Evolutionary conservation across 176 grass and related monocot genomes (phyloP).

Genomic region (Aegilops longissima): DNA sequence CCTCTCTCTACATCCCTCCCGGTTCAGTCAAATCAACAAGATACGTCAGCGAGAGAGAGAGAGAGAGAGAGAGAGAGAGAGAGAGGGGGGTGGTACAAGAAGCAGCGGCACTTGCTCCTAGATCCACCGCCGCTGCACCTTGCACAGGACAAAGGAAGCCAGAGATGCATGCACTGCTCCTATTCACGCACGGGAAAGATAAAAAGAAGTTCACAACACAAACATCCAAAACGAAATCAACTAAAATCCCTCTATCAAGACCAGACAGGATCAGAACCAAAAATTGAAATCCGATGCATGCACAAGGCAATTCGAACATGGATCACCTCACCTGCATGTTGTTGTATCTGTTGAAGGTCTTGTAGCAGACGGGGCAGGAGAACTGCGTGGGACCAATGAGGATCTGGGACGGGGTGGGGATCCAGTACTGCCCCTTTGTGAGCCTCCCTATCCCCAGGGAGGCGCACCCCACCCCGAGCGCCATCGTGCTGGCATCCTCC

Average conservation of each 20-base stretch:
- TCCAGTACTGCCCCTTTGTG: conserved; percentile 89
- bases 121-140: conserved; percentile 30
- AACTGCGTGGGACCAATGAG: conserved; percentile 91
- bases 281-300: not conserved
- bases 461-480: conserved; percentile 46
- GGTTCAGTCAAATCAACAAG: conserved; percentile 55
- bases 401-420: conserved; percentile 86
- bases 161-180: conserved; percentile 9
- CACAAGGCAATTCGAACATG: not conserved
- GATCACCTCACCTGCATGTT: conserved; percentile 74
- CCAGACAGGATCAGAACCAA: not conserved
- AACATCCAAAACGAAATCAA: conserved; percentile 10
- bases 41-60: not conserved
- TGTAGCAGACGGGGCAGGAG: conserved; percentile 83
- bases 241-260: not conserved
- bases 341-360: conserved; percentile 94
- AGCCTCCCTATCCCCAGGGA: conserved; percentile 66
- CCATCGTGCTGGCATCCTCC: conserved; percentile 10
- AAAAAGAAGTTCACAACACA: not conserved
- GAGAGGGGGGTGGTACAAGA: not conserved
- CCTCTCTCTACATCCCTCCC: not conserved
- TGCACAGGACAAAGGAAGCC: not conserved
- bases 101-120: conserved; percentile 29
- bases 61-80: not conserved
- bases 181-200: not conserved